These are phyloP conservation scores for Collybiopsis confluens DNA, from an alignment of 768 basidiomycete genomes.

Conservation along the genomic window DNA sequence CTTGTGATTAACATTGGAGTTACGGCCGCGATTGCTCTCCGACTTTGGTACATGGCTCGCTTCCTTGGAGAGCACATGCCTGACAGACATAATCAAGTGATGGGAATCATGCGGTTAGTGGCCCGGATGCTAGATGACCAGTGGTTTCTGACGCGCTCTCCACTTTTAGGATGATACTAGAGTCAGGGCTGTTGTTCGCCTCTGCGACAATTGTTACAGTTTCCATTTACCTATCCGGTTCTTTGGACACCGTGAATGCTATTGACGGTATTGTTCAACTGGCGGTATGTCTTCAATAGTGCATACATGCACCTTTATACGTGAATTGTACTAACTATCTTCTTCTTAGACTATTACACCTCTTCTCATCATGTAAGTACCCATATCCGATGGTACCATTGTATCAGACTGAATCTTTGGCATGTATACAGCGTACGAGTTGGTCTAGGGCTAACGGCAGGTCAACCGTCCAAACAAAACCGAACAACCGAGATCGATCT, in stretches of 20 bases:
- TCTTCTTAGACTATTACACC: slow-evolving; percentile 7
- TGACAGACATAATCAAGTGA: neutral
- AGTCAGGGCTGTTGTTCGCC: slow-evolving; percentile 6
- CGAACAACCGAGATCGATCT: neutral
- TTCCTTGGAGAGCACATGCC: neutral
- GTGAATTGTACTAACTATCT: too few relatives aligned
- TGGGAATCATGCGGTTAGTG: slow-evolving; percentile 1
- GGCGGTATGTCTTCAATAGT: neutral
- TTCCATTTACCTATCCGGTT: slow-evolving; percentile 1
- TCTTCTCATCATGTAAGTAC: slow-evolving; percentile 8
- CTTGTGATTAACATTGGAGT: slow-evolving; percentile 7
- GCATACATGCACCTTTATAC: neutral
- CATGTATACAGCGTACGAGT: slow-evolving; percentile 1
- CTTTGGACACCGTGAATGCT: slow-evolving; percentile 3
- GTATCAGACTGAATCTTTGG: neutral
- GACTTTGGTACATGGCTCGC: slow-evolving; percentile 4
- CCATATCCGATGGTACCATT: neutral
- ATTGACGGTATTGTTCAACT: slow-evolving; percentile 6
- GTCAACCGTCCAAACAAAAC: neutral
- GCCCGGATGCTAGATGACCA: neutral
- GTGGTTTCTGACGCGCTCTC: neutral
- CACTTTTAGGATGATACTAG: neutral
- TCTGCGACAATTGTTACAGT: slow-evolving; percentile 5
- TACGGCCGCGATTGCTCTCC: slow-evolving; percentile 4
- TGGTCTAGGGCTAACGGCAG: neutral